A percentile compares a stretch with the other conserved stretches of the same genome.
Conservation (phyloP, 805 yeast species). For the Wickerhamomyces chaumierensis region DNA sequence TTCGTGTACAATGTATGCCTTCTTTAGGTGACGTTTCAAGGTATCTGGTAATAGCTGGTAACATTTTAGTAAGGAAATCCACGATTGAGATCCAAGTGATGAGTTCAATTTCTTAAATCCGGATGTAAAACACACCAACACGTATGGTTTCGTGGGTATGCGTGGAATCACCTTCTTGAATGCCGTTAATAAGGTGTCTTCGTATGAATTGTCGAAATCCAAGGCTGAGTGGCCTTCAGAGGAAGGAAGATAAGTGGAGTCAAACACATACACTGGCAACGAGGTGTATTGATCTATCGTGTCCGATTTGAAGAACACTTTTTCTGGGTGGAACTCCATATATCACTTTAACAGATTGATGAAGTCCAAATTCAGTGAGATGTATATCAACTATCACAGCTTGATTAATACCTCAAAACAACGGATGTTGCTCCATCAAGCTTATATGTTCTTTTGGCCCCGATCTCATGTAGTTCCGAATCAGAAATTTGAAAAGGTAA, state of each 20-base stretch:
- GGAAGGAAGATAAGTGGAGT: constrained; percentile 69
- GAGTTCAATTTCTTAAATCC: constrained; percentile 47
- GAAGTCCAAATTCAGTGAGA: too few species aligned
- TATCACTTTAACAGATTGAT: not conserved
- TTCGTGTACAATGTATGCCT: constrained; percentile 77
- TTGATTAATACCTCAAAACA: too few species aligned
- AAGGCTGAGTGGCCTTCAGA: constrained; percentile 28
- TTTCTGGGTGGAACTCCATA: constrained; percentile 20
- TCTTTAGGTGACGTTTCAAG: constrained; percentile 40
- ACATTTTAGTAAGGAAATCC: constrained; percentile 65
- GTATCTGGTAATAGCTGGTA: constrained; percentile 47
- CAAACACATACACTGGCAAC: constrained; percentile 71
- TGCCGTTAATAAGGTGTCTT: constrained; percentile 34
- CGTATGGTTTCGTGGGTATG: constrained; percentile 55
- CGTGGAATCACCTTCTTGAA: constrained; percentile 42
- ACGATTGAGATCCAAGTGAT: constrained; percentile 24
- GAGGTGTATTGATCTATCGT: constrained; percentile 56
- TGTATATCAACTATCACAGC: too few species aligned
- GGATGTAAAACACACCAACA: constrained; percentile 68
- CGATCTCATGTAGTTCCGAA: too few species aligned
- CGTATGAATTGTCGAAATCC: constrained; percentile 20
- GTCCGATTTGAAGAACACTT: constrained; percentile 46
- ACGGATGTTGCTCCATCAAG: too few species aligned
- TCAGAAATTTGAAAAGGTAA: not conserved
- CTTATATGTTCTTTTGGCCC: too few species aligned